Evolutionary conservation across 148 eudicot species (phyloP).

Genomic region (Vaccinium corymbosum): DNA sequence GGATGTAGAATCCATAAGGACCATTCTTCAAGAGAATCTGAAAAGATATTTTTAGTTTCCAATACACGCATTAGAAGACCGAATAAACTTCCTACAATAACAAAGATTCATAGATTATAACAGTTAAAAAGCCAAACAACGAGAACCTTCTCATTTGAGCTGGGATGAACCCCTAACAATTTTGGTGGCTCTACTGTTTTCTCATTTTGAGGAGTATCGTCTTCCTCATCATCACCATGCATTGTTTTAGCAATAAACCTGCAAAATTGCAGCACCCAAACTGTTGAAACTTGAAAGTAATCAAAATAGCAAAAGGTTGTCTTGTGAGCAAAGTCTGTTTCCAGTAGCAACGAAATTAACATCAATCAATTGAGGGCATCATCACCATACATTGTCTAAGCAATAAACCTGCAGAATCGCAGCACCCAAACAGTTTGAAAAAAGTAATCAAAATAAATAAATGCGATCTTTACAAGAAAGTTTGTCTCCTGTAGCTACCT

Average conservation of each 20-base stretch:
- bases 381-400: conserved; percentile 75
- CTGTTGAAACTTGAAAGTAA: neutral
- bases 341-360: no score
- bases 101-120: neutral
- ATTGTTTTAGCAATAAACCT: conserved; percentile 88
- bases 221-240: conserved; percentile 89
- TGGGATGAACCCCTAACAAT: conserved; percentile 73
- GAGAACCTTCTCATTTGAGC: conserved; percentile 70
- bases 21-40: conserved; percentile 83
- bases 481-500: neutral
- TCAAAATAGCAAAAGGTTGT: neutral
- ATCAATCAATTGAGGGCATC: conserved; percentile 28
- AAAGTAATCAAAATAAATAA: neutral
- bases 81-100: neutral
- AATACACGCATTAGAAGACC: neutral
- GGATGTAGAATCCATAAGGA: conserved; percentile 86
- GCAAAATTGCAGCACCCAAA: conserved; percentile 17
- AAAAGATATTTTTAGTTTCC: conserved; percentile 6
- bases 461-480: no score
- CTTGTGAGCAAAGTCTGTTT: neutral
- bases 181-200: conserved; percentile 70
- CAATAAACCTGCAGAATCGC: conserved; percentile 59
- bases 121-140: neutral
- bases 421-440: neutral
- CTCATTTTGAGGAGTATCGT: conserved; percentile 34